These are phyloP conservation scores for Acanthamoeba culbertsoni DNA, from an alignment of 208 protist species.

Conservation along the genomic window DNA sequence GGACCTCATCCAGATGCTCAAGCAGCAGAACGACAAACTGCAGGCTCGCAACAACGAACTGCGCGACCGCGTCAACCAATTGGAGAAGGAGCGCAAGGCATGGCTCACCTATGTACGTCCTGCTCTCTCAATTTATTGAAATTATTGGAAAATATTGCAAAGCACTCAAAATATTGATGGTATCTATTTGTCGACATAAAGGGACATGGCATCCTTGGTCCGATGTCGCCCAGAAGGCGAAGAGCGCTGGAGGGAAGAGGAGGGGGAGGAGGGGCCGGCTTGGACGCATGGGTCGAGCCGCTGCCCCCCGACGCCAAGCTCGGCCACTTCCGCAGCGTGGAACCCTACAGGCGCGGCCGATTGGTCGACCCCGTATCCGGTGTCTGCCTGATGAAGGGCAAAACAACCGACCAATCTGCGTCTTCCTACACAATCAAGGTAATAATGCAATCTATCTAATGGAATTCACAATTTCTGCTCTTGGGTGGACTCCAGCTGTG, in stretches of 20 bases:
- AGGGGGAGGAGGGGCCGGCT: not conserved
- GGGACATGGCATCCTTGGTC: not conserved
- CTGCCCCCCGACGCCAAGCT: not conserved
- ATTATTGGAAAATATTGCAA: too few relatives aligned
- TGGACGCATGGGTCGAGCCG: not conserved
- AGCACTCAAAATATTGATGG: not conserved
- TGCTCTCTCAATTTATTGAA: too few relatives aligned
- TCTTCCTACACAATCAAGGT: not conserved
- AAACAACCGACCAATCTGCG: not conserved
- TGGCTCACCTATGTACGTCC: not conserved
- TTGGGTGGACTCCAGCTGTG: not conserved
- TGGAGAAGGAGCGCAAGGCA: conserved; percentile 11
- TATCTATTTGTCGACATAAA: not conserved
- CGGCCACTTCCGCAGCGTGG: not conserved
- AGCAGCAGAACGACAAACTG: not conserved
- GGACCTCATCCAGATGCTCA: not conserved
- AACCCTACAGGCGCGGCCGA: not conserved
- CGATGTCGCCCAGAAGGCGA: too few relatives aligned
- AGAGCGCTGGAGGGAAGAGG: too few relatives aligned
- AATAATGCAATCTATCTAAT: not conserved
- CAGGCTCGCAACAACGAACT: not conserved
- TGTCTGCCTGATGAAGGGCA: not conserved
- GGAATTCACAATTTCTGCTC: not conserved
- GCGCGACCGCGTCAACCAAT: not conserved
- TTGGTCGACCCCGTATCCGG: not conserved